Evolutionary conservation across 768 basidiomycete species (phyloP), one percentile per base, ranked within the genome.

Genomic region (Neoboletus brunneissimus): DNA sequence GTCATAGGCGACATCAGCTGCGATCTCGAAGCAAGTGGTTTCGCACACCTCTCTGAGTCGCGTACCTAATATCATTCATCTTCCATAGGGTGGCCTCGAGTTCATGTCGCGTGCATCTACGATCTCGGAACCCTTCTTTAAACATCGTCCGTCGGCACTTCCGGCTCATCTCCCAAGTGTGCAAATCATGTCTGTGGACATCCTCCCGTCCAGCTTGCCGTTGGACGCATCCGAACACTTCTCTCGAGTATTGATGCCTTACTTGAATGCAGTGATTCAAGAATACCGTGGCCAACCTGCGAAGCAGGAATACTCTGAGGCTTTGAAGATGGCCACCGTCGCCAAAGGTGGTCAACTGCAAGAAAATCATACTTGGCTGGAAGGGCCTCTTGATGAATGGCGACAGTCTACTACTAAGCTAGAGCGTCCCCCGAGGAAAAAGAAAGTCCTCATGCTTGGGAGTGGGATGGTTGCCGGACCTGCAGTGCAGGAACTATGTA

Each of bases 381-480:
- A 75, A 40, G 73, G 70, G 2, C 74, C 77, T 10, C 80, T 92
- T 20, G 72, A 76, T 7, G 67, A 69, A 53, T 85, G 78, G 72
- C 71, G 71, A 56, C 56, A 10, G 41, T 56, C 64, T 25, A 43
- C 52, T 11, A 22, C 42, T 4, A 56, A 55, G 45, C 22, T 31
- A 18, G 41, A 57, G 51, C 37, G 56, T 15, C 47, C 49, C 2
- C 29, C 48, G 51, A 73, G 55, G 62, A 85, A 82, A 72, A 87
- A 87, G 75, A 83, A 79, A 63, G 80, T 94, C 0, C 70, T 98
- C 34, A 76, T 97, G 65, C 79, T 98, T 2, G 95, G 95, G 9
- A 93, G 90, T 53, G 95, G 95, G n/a, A 93, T 97, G 86, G 95
- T 98, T 20, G 92, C 94, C 5, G 88, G 87, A 3, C 95, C 95